phyloP scores from a whole-genome alignment of 2,329 filamentous ascomycete species.

The Fusarium succisae region DNA sequence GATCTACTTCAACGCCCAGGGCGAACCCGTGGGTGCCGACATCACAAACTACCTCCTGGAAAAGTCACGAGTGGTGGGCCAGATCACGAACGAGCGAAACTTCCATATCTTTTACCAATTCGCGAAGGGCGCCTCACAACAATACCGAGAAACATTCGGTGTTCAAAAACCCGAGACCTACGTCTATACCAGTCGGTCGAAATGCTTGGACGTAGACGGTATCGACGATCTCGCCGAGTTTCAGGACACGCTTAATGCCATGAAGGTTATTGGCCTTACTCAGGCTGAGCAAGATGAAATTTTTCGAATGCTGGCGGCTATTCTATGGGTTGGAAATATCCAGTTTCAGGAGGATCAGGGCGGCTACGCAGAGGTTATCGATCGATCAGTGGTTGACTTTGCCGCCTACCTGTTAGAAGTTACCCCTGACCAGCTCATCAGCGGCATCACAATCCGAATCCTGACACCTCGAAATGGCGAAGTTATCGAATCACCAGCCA shows the following conservation, averaged over 20 bases:
- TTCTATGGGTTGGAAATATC: constrained; percentile 95
- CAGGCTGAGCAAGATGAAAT: constrained; percentile 94
- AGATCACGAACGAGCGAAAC: constrained; percentile 94
- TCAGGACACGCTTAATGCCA: constrained; percentile 89
- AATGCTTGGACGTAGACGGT: constrained; percentile 92
- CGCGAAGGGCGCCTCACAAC: constrained; percentile 89
- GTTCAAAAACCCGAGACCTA: constrained; percentile 93
- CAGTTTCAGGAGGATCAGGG: constrained; percentile 89
- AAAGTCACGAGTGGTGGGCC: constrained; percentile 93
- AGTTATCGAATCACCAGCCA: constrained; percentile 79
- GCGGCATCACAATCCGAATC: constrained; percentile 89
- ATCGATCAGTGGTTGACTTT: constrained; percentile 93
- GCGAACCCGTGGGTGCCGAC: constrained; percentile 94
- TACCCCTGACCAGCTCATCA: constrained; percentile 79
- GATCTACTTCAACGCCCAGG: constrained; percentile 90
- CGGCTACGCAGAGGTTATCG: constrained; percentile 85
- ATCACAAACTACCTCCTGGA: constrained; percentile 98
- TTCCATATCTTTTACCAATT: constrained; percentile 99
- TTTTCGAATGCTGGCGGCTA: constrained; percentile 90
- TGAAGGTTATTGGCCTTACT: constrained; percentile 90
- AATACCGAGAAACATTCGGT: constrained; percentile 88
- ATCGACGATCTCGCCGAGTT: constrained; percentile 94
- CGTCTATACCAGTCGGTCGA: constrained; percentile 90
- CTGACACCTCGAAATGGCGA: constrained; percentile 75
- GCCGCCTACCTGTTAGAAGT: constrained; percentile 94